These are phyloP conservation scores for Coleophoma cylindrospora DNA, from an alignment of 2,329 filamentous ascomycete species.

Conservation along the genomic window DNA sequence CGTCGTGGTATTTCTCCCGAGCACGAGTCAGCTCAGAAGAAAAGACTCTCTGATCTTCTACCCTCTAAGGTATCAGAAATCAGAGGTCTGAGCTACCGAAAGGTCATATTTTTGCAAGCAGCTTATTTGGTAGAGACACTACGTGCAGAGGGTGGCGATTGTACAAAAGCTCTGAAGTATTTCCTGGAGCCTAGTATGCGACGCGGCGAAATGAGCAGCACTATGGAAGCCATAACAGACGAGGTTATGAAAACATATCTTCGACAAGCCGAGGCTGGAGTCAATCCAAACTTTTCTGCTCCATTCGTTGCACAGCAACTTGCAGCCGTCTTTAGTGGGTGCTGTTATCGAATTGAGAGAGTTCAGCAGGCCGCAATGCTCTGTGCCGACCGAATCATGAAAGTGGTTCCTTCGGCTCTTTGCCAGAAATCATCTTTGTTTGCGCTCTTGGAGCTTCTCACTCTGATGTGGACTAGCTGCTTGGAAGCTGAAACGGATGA, in stretches of 20 bases:
- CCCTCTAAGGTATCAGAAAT: conserved; percentile 76
- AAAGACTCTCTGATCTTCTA: conserved; percentile 66
- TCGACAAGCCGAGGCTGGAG: conserved; percentile 65
- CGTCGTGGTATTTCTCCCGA: conserved; percentile 79
- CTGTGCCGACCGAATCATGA: conserved; percentile 82
- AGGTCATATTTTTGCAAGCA: conserved; percentile 87
- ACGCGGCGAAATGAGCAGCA: conserved; percentile 55
- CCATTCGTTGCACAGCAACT: conserved; percentile 87
- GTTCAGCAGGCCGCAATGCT: conserved; percentile 82
- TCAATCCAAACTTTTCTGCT: conserved; percentile 76
- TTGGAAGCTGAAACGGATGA: conserved; percentile 91
- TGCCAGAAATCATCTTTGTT: conserved; percentile 90
- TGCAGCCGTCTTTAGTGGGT: conserved; percentile 76
- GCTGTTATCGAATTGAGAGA: conserved; percentile 88
- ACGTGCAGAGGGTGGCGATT: conserved; percentile 81
- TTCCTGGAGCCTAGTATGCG: conserved; percentile 89
- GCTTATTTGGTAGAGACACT: conserved; percentile 86
- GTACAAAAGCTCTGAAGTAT: conserved; percentile 83
- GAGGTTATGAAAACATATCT: conserved; percentile 77
- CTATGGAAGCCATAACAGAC: conserved; percentile 60
- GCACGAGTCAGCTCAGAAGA: conserved; percentile 76
- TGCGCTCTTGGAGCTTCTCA: conserved; percentile 84
- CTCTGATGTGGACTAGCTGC: conserved; percentile 92
- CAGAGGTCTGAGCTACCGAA: conserved; percentile 77
- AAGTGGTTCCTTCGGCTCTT: conserved; percentile 78